Base-by-base conservation (phyloP, 106 monocot species). In the Dioscorea dumetorum region DNA sequence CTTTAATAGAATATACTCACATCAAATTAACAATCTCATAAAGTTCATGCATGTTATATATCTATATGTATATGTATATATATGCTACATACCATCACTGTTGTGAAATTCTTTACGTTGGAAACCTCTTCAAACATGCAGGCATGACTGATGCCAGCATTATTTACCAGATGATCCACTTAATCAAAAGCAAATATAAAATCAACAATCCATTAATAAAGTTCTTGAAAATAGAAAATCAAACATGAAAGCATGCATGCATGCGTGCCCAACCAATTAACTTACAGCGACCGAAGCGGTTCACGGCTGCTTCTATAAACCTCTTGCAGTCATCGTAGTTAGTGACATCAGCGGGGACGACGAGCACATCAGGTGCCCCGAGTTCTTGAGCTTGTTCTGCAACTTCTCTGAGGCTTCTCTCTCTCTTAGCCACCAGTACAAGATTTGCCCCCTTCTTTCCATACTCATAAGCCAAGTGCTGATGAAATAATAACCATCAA, bases 81-180 rank as follows among this genome's bases (percentile, higher is more conserved):
- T 13, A 58, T 20, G 21, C 20, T 59, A 22, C 22, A 59, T 59
- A 11, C 82, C 83, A 90, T 78, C 5, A 83, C 49, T 22, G 33
- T 60, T 2, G 70, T 65, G 52, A 83, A 86, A 63, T 67, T 70
- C 18, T 80, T 58, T 21, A 22, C 48, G 24, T 86, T 75, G 1
- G 68, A 5, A 21, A 63, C 64, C 49, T 90, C 90, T 56, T 90
- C 86, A 34, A 91, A 87, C 69, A 77, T 68, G 58, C 73, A 82
- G 23, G 54, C 14, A 35, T 28, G 61, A 0, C 64, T 65, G 1
- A 91, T 72, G 12, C 91, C 84, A 18, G 87, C 87, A 67, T 79
- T 80, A 61, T 74, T 84, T 77, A 91, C 91, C 33, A 91, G 79
- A 78, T 91, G 91, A 77, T 91, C 79, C 73, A 87, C 87, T 84